Evolutionary conservation across 1,284 basidiomycete species (phyloP), one percentile per base, ranked within the genome.

Genomic region (Athelia psychrophila): DNA sequence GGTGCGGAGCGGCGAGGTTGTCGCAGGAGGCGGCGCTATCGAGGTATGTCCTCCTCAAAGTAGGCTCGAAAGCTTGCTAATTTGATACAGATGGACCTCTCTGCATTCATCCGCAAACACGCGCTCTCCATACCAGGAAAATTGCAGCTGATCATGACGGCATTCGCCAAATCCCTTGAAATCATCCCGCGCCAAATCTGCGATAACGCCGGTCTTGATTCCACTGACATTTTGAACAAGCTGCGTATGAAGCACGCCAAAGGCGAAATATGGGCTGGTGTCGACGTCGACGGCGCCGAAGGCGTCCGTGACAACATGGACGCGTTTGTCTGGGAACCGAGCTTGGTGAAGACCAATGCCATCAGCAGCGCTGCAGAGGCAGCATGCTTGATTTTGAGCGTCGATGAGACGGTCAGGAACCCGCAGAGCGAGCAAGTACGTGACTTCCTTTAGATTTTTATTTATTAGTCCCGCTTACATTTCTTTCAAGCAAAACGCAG

Each of bases 291-390:
- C 55, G 88, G 88, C 10, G 67, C 75, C 6, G 91, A 95, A 47
- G 91, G 93, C 16, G 93, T 98, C 22, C 86, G 92, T 50, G 87
- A 99, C 73, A 98, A 98, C 72, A 90, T 98, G 88, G 91, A 93
- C 54, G 89, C 90, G 48, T 99, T 98, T 66, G 95, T 99, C 8
- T 99, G 97, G 96, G 97, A 99, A 69, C 96, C 97, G 15, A 89
- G 90, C 58, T 76, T 99, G 51, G 92, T 99, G 64, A 98, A 99
- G 75, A 78, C 89, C 54, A 99, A 99, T 65, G 97, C 96, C 18
- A 86, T 99, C 63, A 88, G 85, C 65, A 95, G 93, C 63, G 96
- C 97, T 13, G 81, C 94, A 16, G 97, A 99, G 73, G 97, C 97
- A 10, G 95, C 96, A 9, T 98, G 93, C 71, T 71, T 99, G 67